Conservation (phyloP, 768 basidiomycete genomes). For the Leucosporidium yakuticum region DNA sequence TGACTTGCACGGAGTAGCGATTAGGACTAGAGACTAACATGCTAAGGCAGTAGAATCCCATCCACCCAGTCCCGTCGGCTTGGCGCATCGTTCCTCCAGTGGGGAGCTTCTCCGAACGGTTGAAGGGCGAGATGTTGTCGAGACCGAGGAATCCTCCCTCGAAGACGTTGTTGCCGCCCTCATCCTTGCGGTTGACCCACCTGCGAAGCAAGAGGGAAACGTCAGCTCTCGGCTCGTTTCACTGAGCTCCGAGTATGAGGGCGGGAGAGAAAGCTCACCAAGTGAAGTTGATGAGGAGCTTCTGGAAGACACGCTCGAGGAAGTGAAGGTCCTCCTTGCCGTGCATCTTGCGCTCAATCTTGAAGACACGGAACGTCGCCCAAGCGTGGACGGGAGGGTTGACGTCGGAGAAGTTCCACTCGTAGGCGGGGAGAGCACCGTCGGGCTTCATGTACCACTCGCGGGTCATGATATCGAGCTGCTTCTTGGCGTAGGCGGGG, state of each 20-base stretch:
- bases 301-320: constrained; percentile 97
- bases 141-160: constrained; percentile 97
- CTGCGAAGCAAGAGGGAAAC: constrained; percentile 43
- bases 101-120: constrained; percentile 91
- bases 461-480: constrained; percentile 87
- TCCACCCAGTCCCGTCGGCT: constrained; percentile 98
- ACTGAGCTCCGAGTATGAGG: no score
- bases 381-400: constrained; percentile 99
- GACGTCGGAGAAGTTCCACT: constrained; percentile 92
- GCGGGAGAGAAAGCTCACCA: constrained; percentile 54
- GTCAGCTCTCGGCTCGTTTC: background rate
- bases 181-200: constrained; percentile 99
- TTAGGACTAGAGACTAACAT: constrained; percentile 56
- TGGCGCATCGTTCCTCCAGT: constrained; percentile 91
- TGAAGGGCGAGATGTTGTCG: constrained; percentile 97
- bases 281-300: constrained; percentile 91
- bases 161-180: constrained; percentile 90
- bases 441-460: constrained; percentile 99
- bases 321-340: constrained; percentile 85
- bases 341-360: constrained; percentile 93
- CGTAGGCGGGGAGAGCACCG: constrained; percentile 96
- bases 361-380: constrained; percentile 98
- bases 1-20: background rate
- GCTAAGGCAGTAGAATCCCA: constrained; percentile 97
- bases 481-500: constrained; percentile 92